Evolutionary conservation across 306 rosid genomes (phyloP).

Genomic region (Arachis hypogaea): DNA sequence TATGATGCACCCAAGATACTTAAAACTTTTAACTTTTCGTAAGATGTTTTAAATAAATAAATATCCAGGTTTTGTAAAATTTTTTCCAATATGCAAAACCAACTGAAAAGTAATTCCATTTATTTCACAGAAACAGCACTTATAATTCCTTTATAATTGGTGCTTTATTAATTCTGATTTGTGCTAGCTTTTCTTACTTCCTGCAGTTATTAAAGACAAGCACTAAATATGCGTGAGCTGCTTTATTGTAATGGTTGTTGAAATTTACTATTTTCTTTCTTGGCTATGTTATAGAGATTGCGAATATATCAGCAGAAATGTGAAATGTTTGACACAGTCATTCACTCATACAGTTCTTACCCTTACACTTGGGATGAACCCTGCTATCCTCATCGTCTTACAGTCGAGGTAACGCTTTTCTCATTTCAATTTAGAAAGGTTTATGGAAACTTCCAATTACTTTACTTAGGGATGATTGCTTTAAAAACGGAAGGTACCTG

Average conservation of each 20-base stretch:
- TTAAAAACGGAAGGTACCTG: slow-evolving; percentile 71
- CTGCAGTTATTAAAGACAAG: neutral
- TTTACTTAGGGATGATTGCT: slow-evolving; percentile 29
- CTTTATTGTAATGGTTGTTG: slow-evolving; percentile 21
- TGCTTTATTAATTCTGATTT: slow-evolving; percentile 16
- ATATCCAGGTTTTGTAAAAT: neutral
- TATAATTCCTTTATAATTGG: slow-evolving; percentile 5
- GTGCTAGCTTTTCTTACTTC: slow-evolving; percentile 5
- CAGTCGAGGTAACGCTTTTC: slow-evolving; percentile 67
- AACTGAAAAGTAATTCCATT: slow-evolving; percentile 7
- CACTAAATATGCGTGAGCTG: neutral
- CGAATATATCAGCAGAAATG: slow-evolving; percentile 91
- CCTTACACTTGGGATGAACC: slow-evolving; percentile 98
- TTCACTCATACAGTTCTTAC: slow-evolving; percentile 76
- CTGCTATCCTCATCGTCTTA: slow-evolving; percentile 85
- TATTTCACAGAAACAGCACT: slow-evolving; percentile 13
- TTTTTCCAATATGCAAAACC: neutral
- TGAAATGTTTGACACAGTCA: slow-evolving; percentile 80
- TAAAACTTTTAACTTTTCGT: too few species aligned
- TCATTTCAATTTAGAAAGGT: neutral
- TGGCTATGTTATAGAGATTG: slow-evolving; percentile 62
- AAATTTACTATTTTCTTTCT: slow-evolving; percentile 29
- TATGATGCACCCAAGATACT: too few species aligned
- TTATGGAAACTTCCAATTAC: slow-evolving; percentile 31
- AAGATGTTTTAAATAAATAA: neutral